These are phyloP conservation scores for Rhodamnia rubescens DNA, from an alignment of 345 rosid genomes.

Conservation along the genomic window DNA sequence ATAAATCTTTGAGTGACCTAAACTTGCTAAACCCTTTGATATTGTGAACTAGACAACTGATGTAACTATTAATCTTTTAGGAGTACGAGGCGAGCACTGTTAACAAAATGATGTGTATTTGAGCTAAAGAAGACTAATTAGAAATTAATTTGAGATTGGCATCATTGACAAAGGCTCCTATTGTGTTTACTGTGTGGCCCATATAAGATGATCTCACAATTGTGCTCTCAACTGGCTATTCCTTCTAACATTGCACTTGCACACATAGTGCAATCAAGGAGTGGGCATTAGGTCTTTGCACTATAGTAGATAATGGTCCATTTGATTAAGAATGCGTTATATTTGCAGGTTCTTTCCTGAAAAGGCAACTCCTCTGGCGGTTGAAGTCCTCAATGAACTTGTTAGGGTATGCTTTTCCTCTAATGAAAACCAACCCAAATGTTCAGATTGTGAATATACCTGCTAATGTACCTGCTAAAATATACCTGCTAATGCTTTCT, in stretches of 20 bases:
- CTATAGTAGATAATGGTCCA: background rate
- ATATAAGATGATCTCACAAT: background rate
- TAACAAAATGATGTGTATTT: background rate
- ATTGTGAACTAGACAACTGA: background rate
- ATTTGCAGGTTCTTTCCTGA: conserved; percentile 76
- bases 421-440: background rate
- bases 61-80: background rate
- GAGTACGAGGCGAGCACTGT: background rate
- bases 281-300: background rate
- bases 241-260: background rate
- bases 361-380: conserved; percentile 60
- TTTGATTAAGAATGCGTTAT: conserved; percentile 4
- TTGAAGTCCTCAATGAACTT: conserved; percentile 47
- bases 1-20: background rate
- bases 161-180: background rate
- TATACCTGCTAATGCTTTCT: background rate
- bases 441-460: background rate
- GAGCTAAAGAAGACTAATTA: background rate
- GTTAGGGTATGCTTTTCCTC: conserved; percentile 36
- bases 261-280: background rate
- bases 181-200: background rate
- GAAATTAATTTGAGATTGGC: background rate
- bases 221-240: background rate
- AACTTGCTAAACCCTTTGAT: background rate
- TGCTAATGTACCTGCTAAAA: background rate